Evolutionary conservation across 345 rosid genomes (phyloP), one percentile per base, ranked within the genome.

Genomic region (Aquilaria yunnanensis): DNA sequence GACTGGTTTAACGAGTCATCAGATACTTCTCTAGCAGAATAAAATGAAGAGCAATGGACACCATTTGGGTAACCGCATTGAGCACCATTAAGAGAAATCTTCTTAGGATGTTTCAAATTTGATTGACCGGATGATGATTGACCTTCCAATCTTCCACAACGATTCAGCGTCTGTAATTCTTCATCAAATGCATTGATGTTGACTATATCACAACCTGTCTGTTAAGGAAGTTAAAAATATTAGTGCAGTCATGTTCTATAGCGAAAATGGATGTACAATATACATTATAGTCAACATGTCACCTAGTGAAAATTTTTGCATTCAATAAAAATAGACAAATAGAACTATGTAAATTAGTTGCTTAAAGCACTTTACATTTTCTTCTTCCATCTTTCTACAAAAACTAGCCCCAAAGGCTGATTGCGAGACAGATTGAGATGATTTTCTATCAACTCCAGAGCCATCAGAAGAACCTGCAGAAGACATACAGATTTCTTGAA

Each of bases 401-500:
- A 87, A 81, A 61, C 53, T 12, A 50, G 70, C 23, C 59, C 76
- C 63, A 72, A 84, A 85, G 16, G 79, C 60, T n/a, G 89, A 75
- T 54, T 70, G 74, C 12, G 78, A 55, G 56, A 57, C 62, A 57
- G 62, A 79, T 66, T 69, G 68, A 33, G 76, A 62, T 61, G 75
- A 66, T 61, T 73, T 46, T 62, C 34, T 60, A 62, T 66, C 72
- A 54, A 67, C 67, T 64, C 66, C 72, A 64, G 56, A 71, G 41
- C 63, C 81, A 74, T 78, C 74, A 57, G 77, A 58, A 72, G 70
- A 68, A 76, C 78, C 85, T 81, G 72, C 13, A 80, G 64, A 70
- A 62, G 32, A 52, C 54, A 30, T 54, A 63, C 66, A 60, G 47
- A 51, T 61, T 70, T 54, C 60, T 68, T 31, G 63, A 57, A 67